Evolutionary conservation across 495 filamentous ascomycete species (phyloP), one percentile per base, ranked within the genome.

Genomic region (Bathelium albidoporum): DNA sequence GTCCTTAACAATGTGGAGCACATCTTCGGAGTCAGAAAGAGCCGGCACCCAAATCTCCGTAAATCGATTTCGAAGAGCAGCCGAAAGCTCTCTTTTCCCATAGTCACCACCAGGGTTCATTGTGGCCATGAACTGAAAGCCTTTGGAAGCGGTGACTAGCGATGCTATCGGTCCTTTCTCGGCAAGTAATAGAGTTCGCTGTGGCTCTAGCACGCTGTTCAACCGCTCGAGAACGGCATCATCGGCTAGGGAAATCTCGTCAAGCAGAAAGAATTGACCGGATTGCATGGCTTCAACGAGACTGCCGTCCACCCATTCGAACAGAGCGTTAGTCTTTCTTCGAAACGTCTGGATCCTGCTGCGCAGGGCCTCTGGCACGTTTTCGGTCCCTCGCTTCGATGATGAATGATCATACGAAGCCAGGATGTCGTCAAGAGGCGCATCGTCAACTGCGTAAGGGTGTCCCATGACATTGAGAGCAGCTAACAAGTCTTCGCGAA

Each of bases 61-160:
- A 76, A 99, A 97, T 44, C 95, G 87, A 72, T 99, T 97, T 28
- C 95, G 83, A 60, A 99, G 79, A 28, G 95, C 95, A 4, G 93
- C 92, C 2, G 95, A 97, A 53, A 99, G 85, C 73, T 99, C 95
- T 67, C 88, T 87, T 72, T 99, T 99, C 62, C 95, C 95, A 72
- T 96, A 97, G 70, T 99, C 95, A 61, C 95, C 95, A 41, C 94
- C 95, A 10, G 95, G 95, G 66, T 99, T 99, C 95, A 99, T 99
- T 1, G 95, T 99, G 18, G 95, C 93, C 55, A 97, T 78, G 70
- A 97, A 96, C 71, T 97, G 93, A 75, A 97, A 99, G 1, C 89
- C 91, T 31, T 86, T 79, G n/a, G 81, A 73, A 24, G 88, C 95
- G 41, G 81, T 79, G 43, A 99, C 79, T 67, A 89, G 84, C 7